These are phyloP conservation scores for Penicillium sp. DNA, from an alignment of 2,329 filamentous ascomycete species.

Conservation along the genomic window DNA sequence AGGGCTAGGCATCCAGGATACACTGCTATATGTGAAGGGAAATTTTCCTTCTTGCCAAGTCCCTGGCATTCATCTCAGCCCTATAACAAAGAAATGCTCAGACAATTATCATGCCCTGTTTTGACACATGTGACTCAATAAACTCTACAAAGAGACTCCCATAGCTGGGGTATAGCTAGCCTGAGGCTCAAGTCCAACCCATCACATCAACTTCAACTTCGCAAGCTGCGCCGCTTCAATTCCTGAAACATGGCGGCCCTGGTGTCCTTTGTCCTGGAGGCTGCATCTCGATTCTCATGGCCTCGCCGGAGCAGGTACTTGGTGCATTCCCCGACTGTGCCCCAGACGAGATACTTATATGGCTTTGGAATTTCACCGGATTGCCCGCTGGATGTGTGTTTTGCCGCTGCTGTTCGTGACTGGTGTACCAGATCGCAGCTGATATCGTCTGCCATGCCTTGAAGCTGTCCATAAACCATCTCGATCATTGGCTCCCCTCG, in stretches of 20 bases:
- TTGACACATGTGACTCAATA: not conserved
- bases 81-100: not conserved
- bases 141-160: not conserved
- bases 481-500: conserved; percentile 40
- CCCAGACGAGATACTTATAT: conserved; percentile 56
- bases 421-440: conserved; percentile 48
- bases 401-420: conserved; percentile 36
- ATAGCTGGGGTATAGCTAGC: not conserved
- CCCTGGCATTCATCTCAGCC: not conserved
- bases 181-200: not conserved
- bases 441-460: conserved; percentile 59
- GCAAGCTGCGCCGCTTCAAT: conserved; percentile 35
- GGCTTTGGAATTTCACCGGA: conserved; percentile 41
- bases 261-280: conserved; percentile 49
- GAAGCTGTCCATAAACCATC: conserved; percentile 53
- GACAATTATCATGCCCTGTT: not conserved
- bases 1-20: not conserved
- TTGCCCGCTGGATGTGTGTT: conserved; percentile 11
- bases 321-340: conserved; percentile 66
- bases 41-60: not conserved
- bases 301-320: conserved; percentile 62
- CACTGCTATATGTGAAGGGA: not conserved
- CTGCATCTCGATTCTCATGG: conserved; percentile 56
- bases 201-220: not conserved
- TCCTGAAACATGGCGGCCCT: conserved; percentile 50